Evolutionary conservation across 108 stramenopile species (phyloP), one percentile per base, ranked within the genome.

Genomic region (Stephanodiscus triporus): DNA sequence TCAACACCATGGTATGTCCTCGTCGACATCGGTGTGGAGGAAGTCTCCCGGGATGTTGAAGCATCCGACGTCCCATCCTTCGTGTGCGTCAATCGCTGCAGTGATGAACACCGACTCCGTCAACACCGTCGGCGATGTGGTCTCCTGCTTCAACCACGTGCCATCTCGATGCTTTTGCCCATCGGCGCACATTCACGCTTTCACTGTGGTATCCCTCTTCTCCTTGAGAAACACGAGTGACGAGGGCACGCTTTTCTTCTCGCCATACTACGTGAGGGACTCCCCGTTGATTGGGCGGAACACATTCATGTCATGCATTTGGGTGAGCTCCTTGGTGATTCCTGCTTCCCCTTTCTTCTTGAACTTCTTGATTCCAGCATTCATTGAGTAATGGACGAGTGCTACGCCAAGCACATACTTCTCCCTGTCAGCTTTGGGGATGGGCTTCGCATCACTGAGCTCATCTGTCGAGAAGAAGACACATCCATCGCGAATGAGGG

Each of bases 181-280:
- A 50, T 80, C 66, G 0, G 72, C 61, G 20, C 62, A 64, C 7
- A 10, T 30, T 1, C 81, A 42, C 2, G 42, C 81, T 40, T 82
- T 82, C 7, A 82, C 55, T 10, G 6, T 16, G 1, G 59, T 57
- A 19, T 76, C 32, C 5, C 62, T 10, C 40, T 77, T 82, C 45
- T 73, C 64, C 13, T 19, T 73, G 0, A 87, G 45, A 53, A 85
- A 80, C 51, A 85, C 74, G 17, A 82, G 65, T 10, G 43, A 51
- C 10, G 63, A 67, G 24, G 82, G 24, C 11, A 73, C 76, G 8
- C 27, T 48, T 3, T 40, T 13, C 20, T 59, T 62, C 37, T 81
- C 55, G 2, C 63, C 13, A 0, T 58, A 6, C 4, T 58, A 6
- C 4, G 75, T 74, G 54, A 88, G 26, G 32, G 50, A 26, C 0